Percentiles rank a stretch among this genome's conserved stretches.
Evolutionary conservation across 2,329 filamentous ascomycete genomes (phyloP).

Genomic region (Fusarium scirpi): DNA sequence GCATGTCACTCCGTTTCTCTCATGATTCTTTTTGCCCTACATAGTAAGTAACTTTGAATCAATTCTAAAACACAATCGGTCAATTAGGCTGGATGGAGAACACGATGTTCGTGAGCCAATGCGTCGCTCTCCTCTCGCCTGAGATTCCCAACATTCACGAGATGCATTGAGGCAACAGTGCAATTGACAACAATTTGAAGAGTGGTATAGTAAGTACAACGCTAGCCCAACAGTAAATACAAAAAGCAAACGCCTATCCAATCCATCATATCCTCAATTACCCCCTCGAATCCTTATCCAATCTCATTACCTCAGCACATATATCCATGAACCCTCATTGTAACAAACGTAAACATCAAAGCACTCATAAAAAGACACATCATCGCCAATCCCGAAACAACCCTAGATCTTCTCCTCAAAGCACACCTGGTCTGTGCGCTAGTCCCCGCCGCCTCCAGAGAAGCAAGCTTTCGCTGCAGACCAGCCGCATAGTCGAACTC

Average conservation of each 20-base stretch:
- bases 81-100: no score
- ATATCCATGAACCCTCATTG: background rate
- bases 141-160: background rate
- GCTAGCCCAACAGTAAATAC: background rate
- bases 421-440: accelerated
- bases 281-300: background rate
- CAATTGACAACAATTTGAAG: background rate
- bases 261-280: background rate
- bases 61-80: no score
- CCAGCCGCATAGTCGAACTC: conserved; percentile 6
- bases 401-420: background rate
- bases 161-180: background rate
- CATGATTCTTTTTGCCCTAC: no score
- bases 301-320: background rate
- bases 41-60: no score
- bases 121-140: no score
- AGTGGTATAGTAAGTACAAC: conserved; percentile 28
- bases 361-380: background rate
- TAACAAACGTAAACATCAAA: background rate
- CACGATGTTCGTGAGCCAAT: no score
- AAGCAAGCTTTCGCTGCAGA: conserved; percentile 7
- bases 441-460: conserved; percentile 2
- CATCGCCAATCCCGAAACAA: background rate
- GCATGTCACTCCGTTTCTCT: no score
- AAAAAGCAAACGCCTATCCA: background rate